Evolutionary conservation across 2,329 filamentous ascomycete genomes (phyloP).

Genomic region (Lachnum nothofagi): DNA sequence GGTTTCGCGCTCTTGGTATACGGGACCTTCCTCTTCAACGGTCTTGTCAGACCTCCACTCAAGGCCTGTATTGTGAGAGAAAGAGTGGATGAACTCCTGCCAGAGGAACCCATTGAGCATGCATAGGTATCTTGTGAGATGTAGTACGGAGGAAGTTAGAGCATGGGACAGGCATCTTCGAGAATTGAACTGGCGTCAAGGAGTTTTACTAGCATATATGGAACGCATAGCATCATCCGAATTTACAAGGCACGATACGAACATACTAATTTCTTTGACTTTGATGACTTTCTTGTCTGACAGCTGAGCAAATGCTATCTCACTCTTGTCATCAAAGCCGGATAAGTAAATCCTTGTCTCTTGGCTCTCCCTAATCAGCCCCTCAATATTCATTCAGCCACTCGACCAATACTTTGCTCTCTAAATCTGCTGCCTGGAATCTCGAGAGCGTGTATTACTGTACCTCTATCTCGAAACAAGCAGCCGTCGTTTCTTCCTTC

Average conservation of each 20-base stretch:
- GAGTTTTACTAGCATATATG: background rate
- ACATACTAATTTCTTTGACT: background rate
- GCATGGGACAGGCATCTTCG: background rate
- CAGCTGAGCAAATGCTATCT: background rate
- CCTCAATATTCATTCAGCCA: background rate
- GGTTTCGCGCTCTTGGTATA: constrained; percentile 90
- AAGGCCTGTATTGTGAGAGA: constrained; percentile 56
- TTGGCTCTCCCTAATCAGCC: background rate
- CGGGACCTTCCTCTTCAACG: constrained; percentile 95
- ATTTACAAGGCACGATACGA: background rate
- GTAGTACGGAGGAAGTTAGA: background rate
- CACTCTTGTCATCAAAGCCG: background rate
- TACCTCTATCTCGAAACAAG: background rate
- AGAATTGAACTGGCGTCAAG: background rate
- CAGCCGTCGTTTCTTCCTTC: background rate
- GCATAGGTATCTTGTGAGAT: constrained; percentile 6
- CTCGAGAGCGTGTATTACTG: background rate
- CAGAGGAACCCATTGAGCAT: constrained; percentile 82
- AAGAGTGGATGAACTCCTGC: constrained; percentile 63
- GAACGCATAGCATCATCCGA: background rate
- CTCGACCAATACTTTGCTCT: background rate
- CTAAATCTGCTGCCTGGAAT: background rate
- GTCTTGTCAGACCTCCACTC: constrained; percentile 78
- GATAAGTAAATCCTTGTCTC: background rate
- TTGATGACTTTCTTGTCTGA: background rate